Evolutionary conservation across 1,284 basidiomycete species (phyloP).

Genomic region (Ceratobasidium sp.): DNA sequence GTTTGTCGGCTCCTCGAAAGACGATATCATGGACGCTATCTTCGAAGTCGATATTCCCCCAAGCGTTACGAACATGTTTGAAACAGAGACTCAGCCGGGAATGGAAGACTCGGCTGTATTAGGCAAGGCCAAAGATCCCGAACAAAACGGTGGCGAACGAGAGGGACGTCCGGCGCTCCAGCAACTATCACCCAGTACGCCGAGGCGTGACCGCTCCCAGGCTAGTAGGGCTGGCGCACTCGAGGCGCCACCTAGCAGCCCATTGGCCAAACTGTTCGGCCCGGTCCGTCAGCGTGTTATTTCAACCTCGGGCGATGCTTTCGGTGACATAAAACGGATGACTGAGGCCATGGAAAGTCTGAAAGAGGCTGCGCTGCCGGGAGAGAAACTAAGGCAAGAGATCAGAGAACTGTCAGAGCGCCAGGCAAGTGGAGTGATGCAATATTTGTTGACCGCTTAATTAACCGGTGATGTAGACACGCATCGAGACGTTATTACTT

Average conservation of each 20-base stretch:
- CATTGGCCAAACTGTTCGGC: constrained; percentile 68
- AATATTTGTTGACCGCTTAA: constrained; percentile 1
- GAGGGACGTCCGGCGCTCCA: constrained; percentile 5
- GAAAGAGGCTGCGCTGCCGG: constrained; percentile 66
- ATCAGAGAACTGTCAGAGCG: constrained; percentile 73
- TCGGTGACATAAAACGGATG: constrained; percentile 65
- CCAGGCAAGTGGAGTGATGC: constrained; percentile 65
- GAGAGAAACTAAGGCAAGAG: constrained; percentile 76
- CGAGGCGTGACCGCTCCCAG: constrained; percentile 52
- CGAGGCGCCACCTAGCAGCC: constrained; percentile 60
- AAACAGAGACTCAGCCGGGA: constrained; percentile 20
- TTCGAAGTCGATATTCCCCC: constrained; percentile 72
- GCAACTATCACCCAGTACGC: constrained; percentile 11
- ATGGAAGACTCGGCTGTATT: constrained; percentile 39
- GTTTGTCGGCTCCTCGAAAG: constrained; percentile 73
- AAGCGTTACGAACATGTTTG: constrained; percentile 36
- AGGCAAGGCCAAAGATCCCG: constrained; percentile 39
- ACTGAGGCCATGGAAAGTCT: constrained; percentile 75
- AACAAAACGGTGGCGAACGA: background rate
- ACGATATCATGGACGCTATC: constrained; percentile 79
- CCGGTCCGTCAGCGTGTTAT: constrained; percentile 53
- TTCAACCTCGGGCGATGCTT: constrained; percentile 56
- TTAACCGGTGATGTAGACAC: constrained; percentile 65
- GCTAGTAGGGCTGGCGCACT: constrained; percentile 30
- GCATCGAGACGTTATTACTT: constrained; percentile 78